A percentile compares a stretch with the other conserved stretches of the same genome.
Evolutionary conservation across 1,139 yeast species (phyloP).

Genomic region (Candida smagusa): DNA sequence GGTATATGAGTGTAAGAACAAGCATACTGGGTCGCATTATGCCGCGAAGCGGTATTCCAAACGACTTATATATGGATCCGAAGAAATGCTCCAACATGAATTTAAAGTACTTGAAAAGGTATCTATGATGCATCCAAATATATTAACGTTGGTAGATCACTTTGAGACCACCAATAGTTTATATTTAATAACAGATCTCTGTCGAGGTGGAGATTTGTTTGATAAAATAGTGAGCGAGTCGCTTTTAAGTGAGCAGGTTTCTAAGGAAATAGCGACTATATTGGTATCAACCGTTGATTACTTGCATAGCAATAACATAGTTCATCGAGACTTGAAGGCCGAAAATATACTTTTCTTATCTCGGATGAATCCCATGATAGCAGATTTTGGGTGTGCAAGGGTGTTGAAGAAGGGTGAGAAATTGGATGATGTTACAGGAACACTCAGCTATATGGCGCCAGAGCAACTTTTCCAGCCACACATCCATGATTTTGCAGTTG

Average conservation of each 20-base stretch:
- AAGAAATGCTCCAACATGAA: slow-evolving; percentile 47
- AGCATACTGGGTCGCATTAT: slow-evolving; percentile 29
- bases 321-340: slow-evolving; percentile 44
- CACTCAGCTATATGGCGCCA: slow-evolving; percentile 76
- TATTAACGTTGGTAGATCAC: slow-evolving; percentile 63
- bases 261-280: slow-evolving; percentile 36
- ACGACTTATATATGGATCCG: slow-evolving; percentile 33
- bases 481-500: slow-evolving; percentile 61
- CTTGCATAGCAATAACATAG: slow-evolving; percentile 31
- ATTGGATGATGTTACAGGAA: slow-evolving; percentile 47
- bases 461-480: slow-evolving; percentile 49
- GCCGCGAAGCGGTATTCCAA: slow-evolving; percentile 40
- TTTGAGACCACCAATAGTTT: slow-evolving; percentile 63
- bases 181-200: slow-evolving; percentile 65
- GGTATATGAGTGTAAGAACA: slow-evolving; percentile 38
- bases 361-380: slow-evolving; percentile 43
- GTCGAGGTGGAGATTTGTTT: slow-evolving; percentile 69
- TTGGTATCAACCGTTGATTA: slow-evolving; percentile 29
- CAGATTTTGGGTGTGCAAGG: slow-evolving; percentile 69
- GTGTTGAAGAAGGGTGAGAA: slow-evolving; percentile 28
- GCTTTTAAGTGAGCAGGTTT: slow-evolving; percentile 43
- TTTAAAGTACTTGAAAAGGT: slow-evolving; percentile 50
- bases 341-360: slow-evolving; percentile 36
- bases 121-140: slow-evolving; percentile 43
- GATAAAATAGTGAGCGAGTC: slow-evolving; percentile 48